A percentile compares a stretch with the other conserved stretches of the same genome.
Evolutionary conservation across 176 grass and related monocot genomes (phyloP).

Genomic region (Musa beccarii): DNA sequence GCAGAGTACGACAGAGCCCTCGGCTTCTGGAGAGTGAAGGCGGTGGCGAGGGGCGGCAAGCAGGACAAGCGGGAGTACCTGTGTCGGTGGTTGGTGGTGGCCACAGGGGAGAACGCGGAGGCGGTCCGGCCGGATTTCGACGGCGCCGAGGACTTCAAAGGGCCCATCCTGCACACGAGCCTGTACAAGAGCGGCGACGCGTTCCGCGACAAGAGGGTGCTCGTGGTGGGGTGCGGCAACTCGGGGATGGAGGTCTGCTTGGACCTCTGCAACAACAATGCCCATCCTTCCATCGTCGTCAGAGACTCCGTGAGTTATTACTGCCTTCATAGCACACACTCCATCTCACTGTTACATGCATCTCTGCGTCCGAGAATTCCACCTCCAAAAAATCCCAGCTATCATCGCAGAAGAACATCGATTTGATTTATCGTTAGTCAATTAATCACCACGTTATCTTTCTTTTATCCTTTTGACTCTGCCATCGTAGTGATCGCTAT

Average conservation of each 20-base stretch:
- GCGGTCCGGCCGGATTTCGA: constrained; percentile 53
- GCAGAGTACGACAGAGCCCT: constrained; percentile 41
- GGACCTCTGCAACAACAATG: constrained; percentile 68
- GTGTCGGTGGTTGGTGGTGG: constrained; percentile 65
- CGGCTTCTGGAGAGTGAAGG: constrained; percentile 46
- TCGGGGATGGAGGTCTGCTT: constrained; percentile 82
- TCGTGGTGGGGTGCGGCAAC: constrained; percentile 85
- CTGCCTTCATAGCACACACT: neutral
- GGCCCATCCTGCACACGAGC: constrained; percentile 61
- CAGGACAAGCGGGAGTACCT: constrained; percentile 33
- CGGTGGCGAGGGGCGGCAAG: neutral
- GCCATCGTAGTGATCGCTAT: neutral
- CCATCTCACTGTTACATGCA: neutral
- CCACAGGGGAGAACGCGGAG: constrained; percentile 87
- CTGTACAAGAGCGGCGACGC: constrained; percentile 50
- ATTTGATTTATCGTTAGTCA: too few relatives aligned
- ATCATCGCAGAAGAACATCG: too few relatives aligned
- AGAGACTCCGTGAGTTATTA: constrained; percentile 51
- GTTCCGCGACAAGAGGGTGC: constrained; percentile 47
- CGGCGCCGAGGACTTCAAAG: constrained; percentile 33
- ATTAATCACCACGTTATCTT: too few relatives aligned
- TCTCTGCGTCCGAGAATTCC: too few relatives aligned
- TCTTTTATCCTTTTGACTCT: too few relatives aligned
- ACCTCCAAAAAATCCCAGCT: too few relatives aligned
- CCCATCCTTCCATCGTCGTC: constrained; percentile 67